phyloP scores from a whole-genome alignment of 768 basidiomycete species.

The Epithele typhae region DNA sequence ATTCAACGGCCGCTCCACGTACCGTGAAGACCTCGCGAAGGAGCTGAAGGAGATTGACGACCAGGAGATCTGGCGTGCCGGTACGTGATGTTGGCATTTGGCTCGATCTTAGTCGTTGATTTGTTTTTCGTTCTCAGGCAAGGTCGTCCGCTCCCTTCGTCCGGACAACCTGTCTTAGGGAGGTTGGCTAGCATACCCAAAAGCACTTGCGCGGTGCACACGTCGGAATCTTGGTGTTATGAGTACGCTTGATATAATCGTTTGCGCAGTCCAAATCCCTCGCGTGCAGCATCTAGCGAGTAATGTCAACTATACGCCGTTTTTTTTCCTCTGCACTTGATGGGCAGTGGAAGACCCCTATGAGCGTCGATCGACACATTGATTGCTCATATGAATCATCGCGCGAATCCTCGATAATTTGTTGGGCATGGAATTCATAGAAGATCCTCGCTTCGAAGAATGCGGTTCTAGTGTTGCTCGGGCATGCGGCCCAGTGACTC shows the following conservation, averaged over 20 bases:
- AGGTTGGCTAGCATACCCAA: slow-evolving; percentile 13
- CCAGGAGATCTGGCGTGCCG: slow-evolving; percentile 98
- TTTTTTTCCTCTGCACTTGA: too few species aligned
- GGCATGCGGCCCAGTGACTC: too few species aligned
- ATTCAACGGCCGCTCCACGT: slow-evolving; percentile 90
- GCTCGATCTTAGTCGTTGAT: neutral
- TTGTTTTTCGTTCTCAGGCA: slow-evolving; percentile 42
- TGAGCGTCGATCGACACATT: too few species aligned
- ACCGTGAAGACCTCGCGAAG: slow-evolving; percentile 88
- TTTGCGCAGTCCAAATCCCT: too few species aligned
- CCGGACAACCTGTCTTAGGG: slow-evolving; percentile 71
- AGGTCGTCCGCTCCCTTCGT: slow-evolving; percentile 85
- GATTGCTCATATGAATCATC: too few species aligned
- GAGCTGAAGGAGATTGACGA: slow-evolving; percentile 94
- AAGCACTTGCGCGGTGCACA: slow-evolving; percentile 18
- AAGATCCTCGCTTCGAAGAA: too few species aligned
- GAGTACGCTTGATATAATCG: slow-evolving; percentile 11
- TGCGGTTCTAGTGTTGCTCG: too few species aligned
- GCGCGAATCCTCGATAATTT: too few species aligned
- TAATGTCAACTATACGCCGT: too few species aligned
- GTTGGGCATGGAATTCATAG: too few species aligned
- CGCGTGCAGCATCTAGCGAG: too few species aligned
- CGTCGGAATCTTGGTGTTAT: slow-evolving; percentile 10
- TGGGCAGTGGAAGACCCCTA: too few species aligned
- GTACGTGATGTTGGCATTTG: slow-evolving; percentile 32